Conservation (phyloP, 2,329 filamentous ascomycete genomes). For the Daldinia sp. region DNA sequence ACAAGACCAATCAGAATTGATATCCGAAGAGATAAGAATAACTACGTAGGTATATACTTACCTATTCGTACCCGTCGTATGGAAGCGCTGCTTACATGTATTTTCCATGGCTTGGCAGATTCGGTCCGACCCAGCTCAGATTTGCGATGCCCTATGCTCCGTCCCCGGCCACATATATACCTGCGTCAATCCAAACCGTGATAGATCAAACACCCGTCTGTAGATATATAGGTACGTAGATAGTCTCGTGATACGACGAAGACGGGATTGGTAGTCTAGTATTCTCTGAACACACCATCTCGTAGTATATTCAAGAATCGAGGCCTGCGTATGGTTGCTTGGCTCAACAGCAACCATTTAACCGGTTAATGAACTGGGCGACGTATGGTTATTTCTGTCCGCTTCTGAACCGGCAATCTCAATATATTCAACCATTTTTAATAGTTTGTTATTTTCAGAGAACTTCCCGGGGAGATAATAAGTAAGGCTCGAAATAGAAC, state of each 20-base stretch:
- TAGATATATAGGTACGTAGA: neutral
- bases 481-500: neutral
- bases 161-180: constrained; percentile 5
- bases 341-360: constrained; percentile 28
- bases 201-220: neutral
- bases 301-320: constrained; percentile 5
- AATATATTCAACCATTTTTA: neutral
- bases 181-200: neutral
- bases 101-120: constrained; percentile 28
- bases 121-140: constrained; percentile 25
- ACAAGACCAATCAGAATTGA: neutral
- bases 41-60: neutral
- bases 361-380: constrained; percentile 14
- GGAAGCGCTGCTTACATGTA: neutral
- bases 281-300: neutral
- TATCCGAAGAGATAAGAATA: neutral
- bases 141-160: neutral
- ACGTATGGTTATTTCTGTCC: neutral
- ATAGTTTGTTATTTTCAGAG: neutral
- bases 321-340: constrained; percentile 20
- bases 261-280: neutral
- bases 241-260: neutral
- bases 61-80: neutral
- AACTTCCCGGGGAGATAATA: neutral
- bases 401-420: constrained; percentile 14